Evolutionary conservation across 1,284 basidiomycete species (phyloP).

Genomic region (Heterobasidion irregulare): DNA sequence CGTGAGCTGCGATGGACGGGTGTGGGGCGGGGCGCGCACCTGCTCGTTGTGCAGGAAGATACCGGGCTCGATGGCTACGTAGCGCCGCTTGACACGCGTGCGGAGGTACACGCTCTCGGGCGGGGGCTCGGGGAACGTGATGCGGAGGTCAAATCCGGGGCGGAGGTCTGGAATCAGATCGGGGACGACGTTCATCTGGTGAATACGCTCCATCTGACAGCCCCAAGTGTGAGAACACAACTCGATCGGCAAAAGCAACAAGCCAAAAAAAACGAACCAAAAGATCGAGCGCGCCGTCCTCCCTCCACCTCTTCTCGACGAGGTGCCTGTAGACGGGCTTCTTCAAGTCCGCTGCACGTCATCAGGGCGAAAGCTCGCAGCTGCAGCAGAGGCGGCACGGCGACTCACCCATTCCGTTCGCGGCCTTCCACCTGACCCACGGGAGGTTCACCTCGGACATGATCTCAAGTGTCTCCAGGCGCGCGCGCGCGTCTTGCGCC

Average conservation of each 20-base stretch:
- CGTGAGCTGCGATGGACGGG: neutral
- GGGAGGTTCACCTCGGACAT: conserved; percentile 70
- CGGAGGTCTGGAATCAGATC: conserved; percentile 73
- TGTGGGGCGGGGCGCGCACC: conserved; percentile 26
- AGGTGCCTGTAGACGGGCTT: conserved; percentile 73
- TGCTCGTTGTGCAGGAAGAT: conserved; percentile 55
- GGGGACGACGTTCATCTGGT: conserved; percentile 87
- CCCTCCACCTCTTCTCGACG: conserved; percentile 80
- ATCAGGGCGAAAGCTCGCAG: neutral
- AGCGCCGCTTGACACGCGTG: conserved; percentile 27
- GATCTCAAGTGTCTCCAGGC: conserved; percentile 31
- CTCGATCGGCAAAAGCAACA: neutral
- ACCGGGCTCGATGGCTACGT: conserved; percentile 63
- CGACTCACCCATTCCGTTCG: conserved; percentile 65
- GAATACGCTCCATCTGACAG: conserved; percentile 82
- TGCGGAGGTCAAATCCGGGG: conserved; percentile 67
- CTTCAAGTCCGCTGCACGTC: conserved; percentile 46
- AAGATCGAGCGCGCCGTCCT: conserved; percentile 76
- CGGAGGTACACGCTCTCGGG: conserved; percentile 21
- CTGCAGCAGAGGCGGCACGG: neutral
- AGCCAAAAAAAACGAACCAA: conserved; percentile 47
- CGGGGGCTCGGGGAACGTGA: conserved; percentile 40
- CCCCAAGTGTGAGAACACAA: conserved; percentile 2
- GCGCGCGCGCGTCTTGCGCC: conserved; percentile 28
- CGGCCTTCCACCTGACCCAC: conserved; percentile 65